Conservation (phyloP, 108 stramenopile species). For the Cylindrotheca closterium region DNA sequence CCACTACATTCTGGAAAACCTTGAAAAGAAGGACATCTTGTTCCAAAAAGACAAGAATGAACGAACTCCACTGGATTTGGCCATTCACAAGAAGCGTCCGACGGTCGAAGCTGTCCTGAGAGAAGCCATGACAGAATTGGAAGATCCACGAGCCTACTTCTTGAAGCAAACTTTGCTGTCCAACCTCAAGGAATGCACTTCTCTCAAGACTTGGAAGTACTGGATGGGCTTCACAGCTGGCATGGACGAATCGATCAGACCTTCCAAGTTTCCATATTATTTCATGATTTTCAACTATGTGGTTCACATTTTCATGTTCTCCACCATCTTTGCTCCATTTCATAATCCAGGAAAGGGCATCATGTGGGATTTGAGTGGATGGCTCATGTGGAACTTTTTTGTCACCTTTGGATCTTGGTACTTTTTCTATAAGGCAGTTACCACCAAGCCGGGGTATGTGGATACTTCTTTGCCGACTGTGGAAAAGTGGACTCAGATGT, state of each 20-base stretch:
- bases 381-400: slow-evolving; percentile 54
- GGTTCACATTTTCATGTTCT: slow-evolving; percentile 50
- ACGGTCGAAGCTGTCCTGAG: slow-evolving; percentile 59
- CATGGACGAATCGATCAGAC: slow-evolving; percentile 56
- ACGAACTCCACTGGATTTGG: slow-evolving; percentile 74
- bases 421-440: slow-evolving; percentile 53
- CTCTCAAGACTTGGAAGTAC: slow-evolving; percentile 58
- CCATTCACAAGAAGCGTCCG: slow-evolving; percentile 76
- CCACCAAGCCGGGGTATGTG: slow-evolving; percentile 74
- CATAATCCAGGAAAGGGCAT: slow-evolving; percentile 40
- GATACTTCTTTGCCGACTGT: slow-evolving; percentile 35
- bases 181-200: slow-evolving; percentile 27
- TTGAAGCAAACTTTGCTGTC: slow-evolving; percentile 24
- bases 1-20: slow-evolving; percentile 60
- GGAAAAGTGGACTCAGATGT: slow-evolving; percentile 54
- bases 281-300: slow-evolving; percentile 54
- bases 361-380: slow-evolving; percentile 56
- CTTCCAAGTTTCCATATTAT: slow-evolving; percentile 73
- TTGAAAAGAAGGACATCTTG: slow-evolving; percentile 12
- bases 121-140: slow-evolving; percentile 47
- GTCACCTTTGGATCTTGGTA: slow-evolving; percentile 55
- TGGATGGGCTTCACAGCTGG: slow-evolving; percentile 72
- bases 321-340: slow-evolving; percentile 42
- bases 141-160: slow-evolving; percentile 34
- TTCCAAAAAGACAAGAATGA: slow-evolving; percentile 70